Evolutionary conservation across 2,329 filamentous ascomycete species (phyloP).

Genomic region (Myriosclerotinia duriaeana): DNA sequence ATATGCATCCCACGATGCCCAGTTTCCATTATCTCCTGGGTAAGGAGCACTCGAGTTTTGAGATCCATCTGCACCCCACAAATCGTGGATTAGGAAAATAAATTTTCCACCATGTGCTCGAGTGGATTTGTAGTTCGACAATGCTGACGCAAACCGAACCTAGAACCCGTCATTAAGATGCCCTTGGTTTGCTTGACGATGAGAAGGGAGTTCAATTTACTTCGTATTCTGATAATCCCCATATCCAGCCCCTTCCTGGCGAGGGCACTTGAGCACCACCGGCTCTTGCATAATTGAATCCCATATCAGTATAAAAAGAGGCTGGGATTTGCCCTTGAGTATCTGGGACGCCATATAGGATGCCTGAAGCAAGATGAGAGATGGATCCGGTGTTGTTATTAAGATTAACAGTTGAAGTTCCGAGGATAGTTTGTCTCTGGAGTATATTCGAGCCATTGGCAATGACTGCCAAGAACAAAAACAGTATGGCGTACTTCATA

Average conservation of each 20-base stretch:
- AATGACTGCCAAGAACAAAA: not conserved
- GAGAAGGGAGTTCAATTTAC: slow-evolving; percentile 14
- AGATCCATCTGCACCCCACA: slow-evolving; percentile 51
- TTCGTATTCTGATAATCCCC: slow-evolving; percentile 39
- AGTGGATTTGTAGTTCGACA: slow-evolving; percentile 48
- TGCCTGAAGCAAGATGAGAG: slow-evolving; percentile 43
- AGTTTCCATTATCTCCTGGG: slow-evolving; percentile 52
- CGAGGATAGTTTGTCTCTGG: not conserved
- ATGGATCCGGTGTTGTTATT: slow-evolving; percentile 37
- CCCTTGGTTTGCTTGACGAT: not conserved
- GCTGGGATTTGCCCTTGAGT: slow-evolving; percentile 43
- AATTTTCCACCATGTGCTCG: slow-evolving; percentile 47
- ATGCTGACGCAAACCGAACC: slow-evolving; percentile 45
- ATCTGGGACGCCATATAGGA: slow-evolving; percentile 47
- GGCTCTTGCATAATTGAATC: slow-evolving; percentile 44
- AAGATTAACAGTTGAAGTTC: slow-evolving; percentile 35
- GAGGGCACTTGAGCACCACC: slow-evolving; percentile 45
- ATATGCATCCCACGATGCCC: slow-evolving; percentile 48
- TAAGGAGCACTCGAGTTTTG: slow-evolving; percentile 43
- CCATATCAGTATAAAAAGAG: slow-evolving; percentile 43
- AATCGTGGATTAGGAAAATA: slow-evolving; percentile 48
- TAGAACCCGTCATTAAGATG: slow-evolving; percentile 15
- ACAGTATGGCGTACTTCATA: slow-evolving; percentile 3
- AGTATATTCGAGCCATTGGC: not conserved
- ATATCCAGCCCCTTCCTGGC: slow-evolving; percentile 43